phyloP scores from a whole-genome alignment of 805 yeast species.

The Zygosaccharomyces siamensis region DNA sequence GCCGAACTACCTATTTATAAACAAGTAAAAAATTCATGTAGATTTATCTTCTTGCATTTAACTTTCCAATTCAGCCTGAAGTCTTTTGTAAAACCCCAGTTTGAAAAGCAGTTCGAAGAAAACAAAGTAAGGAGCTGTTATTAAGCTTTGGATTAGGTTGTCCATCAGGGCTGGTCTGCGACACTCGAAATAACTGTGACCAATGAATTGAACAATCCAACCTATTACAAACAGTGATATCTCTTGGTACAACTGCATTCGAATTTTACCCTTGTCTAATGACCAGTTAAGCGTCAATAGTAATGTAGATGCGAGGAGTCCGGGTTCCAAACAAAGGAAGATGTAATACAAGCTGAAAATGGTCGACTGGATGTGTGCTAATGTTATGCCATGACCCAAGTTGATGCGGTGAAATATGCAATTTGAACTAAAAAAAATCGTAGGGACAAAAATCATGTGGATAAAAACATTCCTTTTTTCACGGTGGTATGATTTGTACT shows the following conservation, averaged over 20 bases:
- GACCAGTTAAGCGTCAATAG: slow-evolving; percentile 34
- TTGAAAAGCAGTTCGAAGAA: slow-evolving; percentile 67
- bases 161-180: slow-evolving; percentile 85
- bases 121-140: slow-evolving; percentile 88
- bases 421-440: slow-evolving; percentile 53
- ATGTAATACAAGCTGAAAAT: slow-evolving; percentile 56
- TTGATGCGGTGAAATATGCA: slow-evolving; percentile 18
- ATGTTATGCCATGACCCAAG: slow-evolving; percentile 33
- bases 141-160: slow-evolving; percentile 76
- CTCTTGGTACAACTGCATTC: slow-evolving; percentile 18
- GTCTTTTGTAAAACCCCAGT: slow-evolving; percentile 54
- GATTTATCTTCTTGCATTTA: not conserved
- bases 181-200: slow-evolving; percentile 78
- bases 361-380: slow-evolving; percentile 44
- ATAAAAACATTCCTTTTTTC: slow-evolving; percentile 61
- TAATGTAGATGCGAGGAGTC: slow-evolving; percentile 41
- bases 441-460: slow-evolving; percentile 77
- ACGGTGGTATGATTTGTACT: slow-evolving; percentile 54
- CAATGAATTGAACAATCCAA: slow-evolving; percentile 84
- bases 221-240: slow-evolving; percentile 44
- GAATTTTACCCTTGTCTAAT: slow-evolving; percentile 19
- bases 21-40: too few species aligned
- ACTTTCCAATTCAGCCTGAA: slow-evolving; percentile 34
- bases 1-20: too few species aligned
- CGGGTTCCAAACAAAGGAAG: slow-evolving; percentile 48